Base-by-base conservation (phyloP, 1,284 basidiomycete genomes). In the Trichosporon sp. region DNA sequence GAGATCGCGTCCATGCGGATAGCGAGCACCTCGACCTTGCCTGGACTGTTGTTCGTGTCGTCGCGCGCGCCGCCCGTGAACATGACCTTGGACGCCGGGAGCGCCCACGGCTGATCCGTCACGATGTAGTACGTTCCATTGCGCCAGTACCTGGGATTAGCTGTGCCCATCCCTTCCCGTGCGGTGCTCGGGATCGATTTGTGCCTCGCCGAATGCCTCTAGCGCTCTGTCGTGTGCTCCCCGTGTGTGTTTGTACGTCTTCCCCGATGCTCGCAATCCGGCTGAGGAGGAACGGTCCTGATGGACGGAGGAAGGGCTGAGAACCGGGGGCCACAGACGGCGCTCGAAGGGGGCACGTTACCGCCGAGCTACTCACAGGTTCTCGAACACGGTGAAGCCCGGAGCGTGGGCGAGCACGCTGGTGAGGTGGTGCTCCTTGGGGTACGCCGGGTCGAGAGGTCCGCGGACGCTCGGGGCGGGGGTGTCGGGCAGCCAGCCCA, bases 41-140 rank as follows among this genome's bases (percentile, higher is more conserved):
- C 38, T 8, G 25, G 27, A 12, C 3, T 34, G 9, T 13, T 13
- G 18, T 53, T 42, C 25, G 60, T 51, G 31, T 65, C 63, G 60
- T 65, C 66, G 23, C 64, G 62, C 44, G 25, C 42, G 7, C 67
- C 38, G 35, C 51, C 31, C 25, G 69, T 27, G 31, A 65, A 68
- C 32, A 71, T 23, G 81, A 85, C 1, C 86, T 87, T 83, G 85
- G 87, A 72, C 84, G 87, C 64, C 85, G 86, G 81, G 83, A 88
- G 75, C 84, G 87, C 7, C 68, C 86, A 62, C 87, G 88, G 80
- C 83, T 88, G 70, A 32, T 76, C 72, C n/a, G 76, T 75, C 18
- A 78, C 53, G 66, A 77, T 70, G 56, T 73, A 68, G 70, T 69
- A 78, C 18, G 73, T 75, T 42, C 72, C 63, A 66, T 78, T 78